These are phyloP conservation scores for Ascoidea rubescens DNA, from an alignment of 805 yeast species.

Conservation along the genomic window DNA sequence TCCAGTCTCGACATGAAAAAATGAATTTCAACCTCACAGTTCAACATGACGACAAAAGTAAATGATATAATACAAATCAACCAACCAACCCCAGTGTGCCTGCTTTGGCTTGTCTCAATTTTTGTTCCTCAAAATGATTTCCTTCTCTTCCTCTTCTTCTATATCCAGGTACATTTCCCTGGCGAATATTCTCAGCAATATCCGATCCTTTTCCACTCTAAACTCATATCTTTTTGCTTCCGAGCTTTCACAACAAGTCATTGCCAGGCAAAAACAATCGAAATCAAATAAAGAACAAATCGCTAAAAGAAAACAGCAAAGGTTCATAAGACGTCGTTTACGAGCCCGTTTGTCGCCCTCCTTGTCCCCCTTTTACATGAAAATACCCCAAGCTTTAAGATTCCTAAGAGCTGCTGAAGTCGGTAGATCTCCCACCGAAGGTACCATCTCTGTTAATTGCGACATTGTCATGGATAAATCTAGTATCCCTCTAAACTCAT, in stretches of 20 bases:
- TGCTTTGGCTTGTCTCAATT: no score
- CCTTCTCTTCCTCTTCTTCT: no score
- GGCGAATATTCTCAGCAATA: neutral
- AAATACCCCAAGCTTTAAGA: constrained; percentile 56
- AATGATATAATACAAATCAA: no score
- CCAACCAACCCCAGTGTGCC: no score
- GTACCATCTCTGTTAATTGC: constrained; percentile 56
- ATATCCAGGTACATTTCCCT: no score
- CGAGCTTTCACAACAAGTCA: constrained; percentile 1
- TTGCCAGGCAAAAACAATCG: constrained; percentile 14
- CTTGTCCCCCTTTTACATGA: constrained; percentile 53
- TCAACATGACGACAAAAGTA: no score
- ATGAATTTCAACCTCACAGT: no score
- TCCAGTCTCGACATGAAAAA: no score
- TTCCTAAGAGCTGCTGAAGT: constrained; percentile 83
- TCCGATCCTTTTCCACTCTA: neutral
- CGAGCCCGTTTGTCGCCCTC: constrained; percentile 29
- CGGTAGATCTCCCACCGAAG: constrained; percentile 61
- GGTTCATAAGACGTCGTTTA: constrained; percentile 17
- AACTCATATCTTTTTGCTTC: neutral
- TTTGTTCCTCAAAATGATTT: no score
- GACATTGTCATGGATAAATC: constrained; percentile 64
- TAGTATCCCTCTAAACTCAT: constrained; percentile 59
- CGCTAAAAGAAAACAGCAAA: constrained; percentile 18
- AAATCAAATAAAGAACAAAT: constrained; percentile 22